These are phyloP conservation scores for Zelopaecilomyces penicillatus DNA, from an alignment of 2,329 filamentous ascomycete species.

Conservation along the genomic window DNA sequence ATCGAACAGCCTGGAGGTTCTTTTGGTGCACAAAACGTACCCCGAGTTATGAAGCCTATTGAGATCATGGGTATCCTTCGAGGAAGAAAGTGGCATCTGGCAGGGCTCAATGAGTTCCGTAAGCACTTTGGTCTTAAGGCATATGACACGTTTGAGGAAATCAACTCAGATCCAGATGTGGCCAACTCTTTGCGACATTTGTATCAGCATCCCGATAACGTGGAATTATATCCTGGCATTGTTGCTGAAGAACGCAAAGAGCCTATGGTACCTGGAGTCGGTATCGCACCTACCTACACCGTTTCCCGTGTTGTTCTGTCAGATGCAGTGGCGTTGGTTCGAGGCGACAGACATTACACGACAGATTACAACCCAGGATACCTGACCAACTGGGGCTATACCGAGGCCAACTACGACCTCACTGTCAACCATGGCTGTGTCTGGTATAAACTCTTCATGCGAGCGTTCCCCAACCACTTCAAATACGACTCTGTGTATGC, in stretches of 20 bases:
- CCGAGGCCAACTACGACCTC: conserved; percentile 63
- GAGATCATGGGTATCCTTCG: conserved; percentile 77
- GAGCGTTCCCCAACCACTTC: conserved; percentile 75
- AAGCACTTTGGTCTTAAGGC: conserved; percentile 71
- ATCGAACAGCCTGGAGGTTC: conserved; percentile 71
- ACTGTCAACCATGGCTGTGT: conserved; percentile 72
- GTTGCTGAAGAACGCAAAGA: conserved; percentile 68
- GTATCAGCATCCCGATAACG: conserved; percentile 70
- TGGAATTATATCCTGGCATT: conserved; percentile 73
- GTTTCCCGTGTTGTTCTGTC: conserved; percentile 69
- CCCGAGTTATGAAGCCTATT: conserved; percentile 62
- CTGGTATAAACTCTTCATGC: conserved; percentile 75
- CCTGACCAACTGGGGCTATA: conserved; percentile 78
- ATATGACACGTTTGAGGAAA: conserved; percentile 72
- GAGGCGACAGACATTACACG: conserved; percentile 73
- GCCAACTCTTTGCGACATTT: conserved; percentile 57
- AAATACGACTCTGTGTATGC: conserved; percentile 70
- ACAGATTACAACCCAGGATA: conserved; percentile 65
- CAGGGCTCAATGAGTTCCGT: conserved; percentile 76
- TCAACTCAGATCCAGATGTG: conserved; percentile 68
- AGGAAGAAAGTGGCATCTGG: conserved; percentile 66
- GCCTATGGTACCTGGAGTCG: conserved; percentile 65
- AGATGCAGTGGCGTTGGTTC: conserved; percentile 69
- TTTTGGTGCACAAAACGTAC: conserved; percentile 67
- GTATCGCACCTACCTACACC: conserved; percentile 67